A percentile compares a stretch with the other conserved stretches of the same genome.
Evolutionary conservation across 805 yeast genomes (phyloP).

Genomic region (Yarrowia sp.): DNA sequence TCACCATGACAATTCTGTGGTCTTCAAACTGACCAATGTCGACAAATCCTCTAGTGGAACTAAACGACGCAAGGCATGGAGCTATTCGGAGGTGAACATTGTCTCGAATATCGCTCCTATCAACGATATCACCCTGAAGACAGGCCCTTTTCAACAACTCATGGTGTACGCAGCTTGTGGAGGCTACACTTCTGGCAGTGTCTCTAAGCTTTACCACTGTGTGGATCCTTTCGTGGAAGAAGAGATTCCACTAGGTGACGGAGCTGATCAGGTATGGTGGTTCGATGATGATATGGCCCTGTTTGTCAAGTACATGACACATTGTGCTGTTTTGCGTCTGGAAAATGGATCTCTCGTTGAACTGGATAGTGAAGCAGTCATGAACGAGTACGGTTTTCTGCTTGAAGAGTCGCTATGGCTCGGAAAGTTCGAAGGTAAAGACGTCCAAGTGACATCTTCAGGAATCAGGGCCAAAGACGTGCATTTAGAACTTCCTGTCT

Average conservation of each 20-base stretch:
- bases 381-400: conserved; percentile 8
- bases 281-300: conserved; percentile 10
- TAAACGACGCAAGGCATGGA: conserved; percentile 11
- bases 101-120: conserved; percentile 31
- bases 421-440: not conserved
- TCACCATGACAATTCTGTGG: conserved; percentile 31
- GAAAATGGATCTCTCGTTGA: conserved; percentile 18
- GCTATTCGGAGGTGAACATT: conserved; percentile 6
- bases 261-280: conserved; percentile 38
- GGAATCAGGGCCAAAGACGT: conserved; percentile 18
- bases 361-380: not conserved
- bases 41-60: conserved; percentile 6
- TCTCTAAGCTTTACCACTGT: conserved; percentile 14
- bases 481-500: not conserved
- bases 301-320: conserved; percentile 27
- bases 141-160: conserved; percentile 18
- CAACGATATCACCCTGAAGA: conserved; percentile 1
- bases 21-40: conserved; percentile 15
- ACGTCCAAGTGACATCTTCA: conserved; percentile 6
- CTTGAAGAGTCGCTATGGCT: conserved; percentile 24
- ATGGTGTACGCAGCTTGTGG: conserved; percentile 32
- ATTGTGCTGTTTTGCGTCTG: conserved; percentile 4
- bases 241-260: conserved; percentile 31
- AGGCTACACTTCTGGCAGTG: conserved; percentile 38
- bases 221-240: conserved; percentile 15